Conservation (phyloP, 805 yeast species). For the Lachancea cidri region DNA sequence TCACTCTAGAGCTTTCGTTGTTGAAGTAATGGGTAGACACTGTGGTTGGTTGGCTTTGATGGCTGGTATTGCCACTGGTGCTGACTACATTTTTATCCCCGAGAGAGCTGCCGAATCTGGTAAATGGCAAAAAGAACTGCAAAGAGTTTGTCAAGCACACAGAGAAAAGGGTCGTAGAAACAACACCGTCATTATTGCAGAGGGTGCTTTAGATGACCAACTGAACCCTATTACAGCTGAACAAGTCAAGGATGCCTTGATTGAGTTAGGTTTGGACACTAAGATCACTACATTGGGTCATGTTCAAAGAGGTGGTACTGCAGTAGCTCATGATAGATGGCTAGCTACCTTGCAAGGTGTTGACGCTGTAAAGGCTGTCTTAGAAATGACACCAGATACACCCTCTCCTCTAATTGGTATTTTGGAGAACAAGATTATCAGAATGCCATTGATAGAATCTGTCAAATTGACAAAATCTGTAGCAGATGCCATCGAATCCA, state of each 20-base stretch:
- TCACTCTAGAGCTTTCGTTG: constrained; percentile 94
- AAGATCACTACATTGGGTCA: constrained; percentile 95
- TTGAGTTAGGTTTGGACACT: constrained; percentile 84
- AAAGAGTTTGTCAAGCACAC: constrained; percentile 69
- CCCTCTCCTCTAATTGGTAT: constrained; percentile 95
- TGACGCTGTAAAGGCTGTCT: constrained; percentile 91
- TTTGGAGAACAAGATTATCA: constrained; percentile 77
- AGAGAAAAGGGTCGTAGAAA: constrained; percentile 86
- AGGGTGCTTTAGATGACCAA: constrained; percentile 87
- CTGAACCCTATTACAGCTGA: constrained; percentile 76
- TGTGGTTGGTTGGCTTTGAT: constrained; percentile 98
- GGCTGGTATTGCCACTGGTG: constrained; percentile 96
- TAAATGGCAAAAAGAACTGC: constrained; percentile 78
- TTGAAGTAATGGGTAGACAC: constrained; percentile 98
- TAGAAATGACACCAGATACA: constrained; percentile 80
- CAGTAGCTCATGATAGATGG: constrained; percentile 89
- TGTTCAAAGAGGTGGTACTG: constrained; percentile 98
- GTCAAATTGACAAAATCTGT: constrained; percentile 84
- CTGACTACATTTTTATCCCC: constrained; percentile 91
- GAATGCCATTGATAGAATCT: constrained; percentile 85
- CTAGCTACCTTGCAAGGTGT: constrained; percentile 96
- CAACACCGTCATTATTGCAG: constrained; percentile 95
- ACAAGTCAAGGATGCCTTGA: constrained; percentile 76
- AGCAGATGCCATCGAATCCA: constrained; percentile 74
- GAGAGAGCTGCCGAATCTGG: constrained; percentile 79